Base-by-base conservation (phyloP, 495 filamentous ascomycete genomes). In the Clavariopsis aquatica region DNA sequence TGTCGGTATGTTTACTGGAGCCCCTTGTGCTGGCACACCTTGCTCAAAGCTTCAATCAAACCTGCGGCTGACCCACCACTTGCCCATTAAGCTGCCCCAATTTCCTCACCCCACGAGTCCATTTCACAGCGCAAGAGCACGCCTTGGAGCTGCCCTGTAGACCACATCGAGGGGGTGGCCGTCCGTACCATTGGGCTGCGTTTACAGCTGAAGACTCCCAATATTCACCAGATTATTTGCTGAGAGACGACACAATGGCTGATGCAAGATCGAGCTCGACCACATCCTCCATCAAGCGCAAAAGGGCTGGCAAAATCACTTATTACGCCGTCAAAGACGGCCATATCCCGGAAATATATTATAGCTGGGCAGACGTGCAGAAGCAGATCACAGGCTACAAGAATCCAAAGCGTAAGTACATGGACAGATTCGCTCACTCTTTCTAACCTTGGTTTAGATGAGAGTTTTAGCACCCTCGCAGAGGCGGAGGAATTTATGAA, bases 291-390 rank as follows among this genome's bases (percentile, higher is more conserved):
- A 75, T 78, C 15, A 84, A 84, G 24, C 77, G 78, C 45, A 91
- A 92, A 71, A 80, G 89, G 62, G 6, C 31, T 12, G 31, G 6
- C 31, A 92, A 92, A 76, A 76, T 87, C 57, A 72, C 69, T 77
- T 96, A 87, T 76, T 98, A 98, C 75, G 91, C 89, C 13, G 94
- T 98, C 24, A 86, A 87, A 41, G 81, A 79, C 22, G 94, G 94
- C 8, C 81, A 83, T 61, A 83, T 78, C 26, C 92, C 94, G 0
- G 94, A 92, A 4, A 85, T 98, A n/a, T 98, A 96, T 75, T 83
- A 85, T 69, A 86, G 78, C 52, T 98, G 91, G 90, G 75, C 77
- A 19, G 89, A 94, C 55, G 96, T 92, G 72, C 78, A 93, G 72
- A 81, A 82, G 51, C 90, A 96, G 73, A 88, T 90, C 47, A 87